Conservation (phyloP, 768 basidiomycete species). For the Rhizopogon salebrosus region DNA sequence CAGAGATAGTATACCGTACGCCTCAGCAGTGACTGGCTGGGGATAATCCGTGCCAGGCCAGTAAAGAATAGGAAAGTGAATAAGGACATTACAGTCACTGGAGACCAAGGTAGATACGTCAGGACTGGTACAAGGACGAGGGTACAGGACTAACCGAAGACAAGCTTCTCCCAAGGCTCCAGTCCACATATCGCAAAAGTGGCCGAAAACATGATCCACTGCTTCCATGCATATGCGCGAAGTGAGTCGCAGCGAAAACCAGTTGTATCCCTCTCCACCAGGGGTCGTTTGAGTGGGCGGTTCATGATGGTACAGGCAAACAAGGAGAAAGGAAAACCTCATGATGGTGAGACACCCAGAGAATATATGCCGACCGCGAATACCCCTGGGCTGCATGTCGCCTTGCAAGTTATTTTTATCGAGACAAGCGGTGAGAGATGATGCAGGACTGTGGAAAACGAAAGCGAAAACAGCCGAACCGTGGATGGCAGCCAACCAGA, state of each 20-base stretch:
- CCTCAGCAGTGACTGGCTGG: slow-evolving; percentile 43
- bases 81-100: slow-evolving; percentile 33
- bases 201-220: slow-evolving; percentile 45
- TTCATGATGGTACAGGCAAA: background rate
- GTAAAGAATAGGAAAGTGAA: slow-evolving; percentile 36
- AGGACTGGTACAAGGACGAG: background rate
- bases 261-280: background rate
- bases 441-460: too few relatives aligned
- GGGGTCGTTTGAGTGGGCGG: background rate
- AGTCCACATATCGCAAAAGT: slow-evolving; percentile 50
- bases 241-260: slow-evolving; percentile 1
- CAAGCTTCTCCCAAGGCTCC: slow-evolving; percentile 57
- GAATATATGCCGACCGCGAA: background rate
- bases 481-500: too few relatives aligned
- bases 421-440: background rate
- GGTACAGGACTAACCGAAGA: slow-evolving; percentile 38
- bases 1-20: slow-evolving; percentile 54
- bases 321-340: background rate
- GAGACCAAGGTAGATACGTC: background rate
- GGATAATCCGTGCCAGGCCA: slow-evolving; percentile 48
- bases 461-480: too few relatives aligned
- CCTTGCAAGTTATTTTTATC: background rate
- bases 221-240: slow-evolving; percentile 34
- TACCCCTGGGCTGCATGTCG: too few relatives aligned
- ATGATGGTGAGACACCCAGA: background rate